phyloP scores from a whole-genome alignment of 345 rosid species.

The Durio zibethinus region DNA sequence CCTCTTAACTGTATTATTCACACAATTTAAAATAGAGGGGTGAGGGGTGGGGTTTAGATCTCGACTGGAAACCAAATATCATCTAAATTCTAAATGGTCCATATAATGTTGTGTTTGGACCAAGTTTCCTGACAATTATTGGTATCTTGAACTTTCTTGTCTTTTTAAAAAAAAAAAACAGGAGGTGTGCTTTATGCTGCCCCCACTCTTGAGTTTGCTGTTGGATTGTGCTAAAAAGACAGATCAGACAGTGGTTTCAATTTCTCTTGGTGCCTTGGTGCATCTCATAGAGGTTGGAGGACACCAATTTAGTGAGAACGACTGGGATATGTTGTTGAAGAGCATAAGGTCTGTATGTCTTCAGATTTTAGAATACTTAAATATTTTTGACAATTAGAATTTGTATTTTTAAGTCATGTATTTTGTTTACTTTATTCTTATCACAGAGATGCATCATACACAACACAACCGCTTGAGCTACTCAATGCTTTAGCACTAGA shows the following conservation, averaged over 20 bases:
- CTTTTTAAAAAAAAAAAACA: conserved; percentile 25
- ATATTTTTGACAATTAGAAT: conserved; percentile 11
- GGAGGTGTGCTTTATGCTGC: conserved; percentile 99
- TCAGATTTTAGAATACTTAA: background rate
- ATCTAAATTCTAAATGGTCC: background rate
- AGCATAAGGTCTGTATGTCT: conserved; percentile 74
- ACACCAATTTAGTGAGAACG: conserved; percentile 88
- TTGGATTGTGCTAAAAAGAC: conserved; percentile 95
- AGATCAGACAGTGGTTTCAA: conserved; percentile 96
- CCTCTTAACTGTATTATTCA: conserved; percentile 33
- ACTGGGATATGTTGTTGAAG: conserved; percentile 95
- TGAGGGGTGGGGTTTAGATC: background rate
- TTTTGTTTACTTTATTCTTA: conserved; percentile 9
- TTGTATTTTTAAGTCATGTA: conserved; percentile 8
- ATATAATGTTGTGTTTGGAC: background rate
- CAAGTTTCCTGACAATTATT: conserved; percentile 10
- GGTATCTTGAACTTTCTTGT: conserved; percentile 4
- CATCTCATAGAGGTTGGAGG: conserved; percentile 99
- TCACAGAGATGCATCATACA: conserved; percentile 87
- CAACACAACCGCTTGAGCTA: conserved; percentile 96
- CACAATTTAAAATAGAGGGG: background rate
- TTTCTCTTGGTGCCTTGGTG: conserved; percentile 88
- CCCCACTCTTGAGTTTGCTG: conserved; percentile 86
- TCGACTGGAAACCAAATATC: background rate
- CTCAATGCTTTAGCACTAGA: conserved; percentile 74